Conservation (phyloP, 768 basidiomycete species). For the Auricularia sp. region DNA sequence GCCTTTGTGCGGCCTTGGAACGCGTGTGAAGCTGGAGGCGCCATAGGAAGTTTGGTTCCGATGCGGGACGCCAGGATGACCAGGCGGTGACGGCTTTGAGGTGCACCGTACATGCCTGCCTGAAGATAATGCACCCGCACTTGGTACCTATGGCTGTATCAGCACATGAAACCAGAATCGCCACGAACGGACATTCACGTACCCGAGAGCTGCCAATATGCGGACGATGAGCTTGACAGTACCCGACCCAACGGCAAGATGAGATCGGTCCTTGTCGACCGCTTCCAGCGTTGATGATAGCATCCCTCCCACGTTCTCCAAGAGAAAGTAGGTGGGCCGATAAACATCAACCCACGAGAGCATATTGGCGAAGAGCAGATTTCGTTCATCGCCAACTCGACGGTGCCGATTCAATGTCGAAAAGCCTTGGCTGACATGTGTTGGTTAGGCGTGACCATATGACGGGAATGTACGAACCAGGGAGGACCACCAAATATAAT, state of each 20-base stretch:
- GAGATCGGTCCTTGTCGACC: conserved; percentile 22
- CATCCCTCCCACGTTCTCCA: conserved; percentile 67
- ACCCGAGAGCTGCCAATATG: conserved; percentile 56
- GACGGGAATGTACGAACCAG: conserved; percentile 21
- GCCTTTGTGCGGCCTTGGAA: background rate
- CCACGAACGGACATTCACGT: conserved; percentile 12
- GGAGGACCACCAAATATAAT: background rate
- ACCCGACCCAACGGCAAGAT: conserved; percentile 34
- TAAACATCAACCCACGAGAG: conserved; percentile 60
- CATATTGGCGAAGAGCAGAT: conserved; percentile 60
- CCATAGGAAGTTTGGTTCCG: background rate
- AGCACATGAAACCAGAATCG: background rate
- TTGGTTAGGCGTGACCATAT: conserved; percentile 2
- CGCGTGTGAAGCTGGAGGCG: conserved; percentile 4
- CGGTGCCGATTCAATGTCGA: conserved; percentile 8
- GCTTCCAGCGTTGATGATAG: conserved; percentile 28
- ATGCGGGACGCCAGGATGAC: conserved; percentile 34
- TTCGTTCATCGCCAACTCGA: conserved; percentile 26
- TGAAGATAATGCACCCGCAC: conserved; percentile 55
- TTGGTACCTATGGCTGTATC: conserved; percentile 46
- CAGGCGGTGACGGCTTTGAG: conserved; percentile 56
- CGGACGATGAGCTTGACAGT: conserved; percentile 60
- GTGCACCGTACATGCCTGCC: conserved; percentile 56
- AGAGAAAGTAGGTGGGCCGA: conserved; percentile 49
- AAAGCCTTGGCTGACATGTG: conserved; percentile 45